A percentile compares a stretch with the other conserved stretches of the same genome.
phyloP scores from a whole-genome alignment of 441 rosid species.

The Melastoma candidum region DNA sequence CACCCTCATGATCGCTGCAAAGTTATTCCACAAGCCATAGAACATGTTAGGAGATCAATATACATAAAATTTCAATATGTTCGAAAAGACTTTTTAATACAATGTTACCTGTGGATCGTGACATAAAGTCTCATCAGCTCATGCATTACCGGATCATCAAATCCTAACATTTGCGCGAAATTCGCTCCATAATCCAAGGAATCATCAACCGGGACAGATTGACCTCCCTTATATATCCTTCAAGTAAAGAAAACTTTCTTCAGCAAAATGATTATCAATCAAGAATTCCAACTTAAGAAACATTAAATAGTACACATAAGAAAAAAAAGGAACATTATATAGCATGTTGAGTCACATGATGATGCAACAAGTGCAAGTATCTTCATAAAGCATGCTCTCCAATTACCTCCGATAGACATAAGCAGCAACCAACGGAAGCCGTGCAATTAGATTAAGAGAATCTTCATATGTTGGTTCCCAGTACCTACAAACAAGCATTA shows the following conservation, averaged over 20 bases:
- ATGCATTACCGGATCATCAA: conserved; percentile 71
- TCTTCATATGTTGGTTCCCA: conserved; percentile 98
- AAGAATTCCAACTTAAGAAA: neutral
- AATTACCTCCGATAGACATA: conserved; percentile 84
- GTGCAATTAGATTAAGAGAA: conserved; percentile 84
- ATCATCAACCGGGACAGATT: conserved; percentile 52
- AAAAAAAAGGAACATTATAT: neutral
- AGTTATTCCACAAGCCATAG: conserved; percentile 11
- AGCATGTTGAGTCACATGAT: too few species aligned
- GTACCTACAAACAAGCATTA: conserved; percentile 38
- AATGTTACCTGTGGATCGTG: conserved; percentile 71
- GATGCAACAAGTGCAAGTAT: too few species aligned
- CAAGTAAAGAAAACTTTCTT: conserved; percentile 2
- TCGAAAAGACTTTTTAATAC: too few species aligned
- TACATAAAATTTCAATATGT: too few species aligned
- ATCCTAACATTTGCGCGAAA: conserved; percentile 90
- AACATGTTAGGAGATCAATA: conserved; percentile 3
- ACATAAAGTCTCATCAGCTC: conserved; percentile 99
- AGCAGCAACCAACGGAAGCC: conserved; percentile 74
- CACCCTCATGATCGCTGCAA: conserved; percentile 97
- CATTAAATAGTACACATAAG: neutral
- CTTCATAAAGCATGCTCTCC: conserved; percentile 8
- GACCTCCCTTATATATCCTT: conserved; percentile 79
- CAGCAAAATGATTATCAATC: neutral
- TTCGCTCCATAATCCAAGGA: conserved; percentile 94